phyloP scores from a whole-genome alignment of 805 yeast species.

The Nakazawaea ernobii region DNA sequence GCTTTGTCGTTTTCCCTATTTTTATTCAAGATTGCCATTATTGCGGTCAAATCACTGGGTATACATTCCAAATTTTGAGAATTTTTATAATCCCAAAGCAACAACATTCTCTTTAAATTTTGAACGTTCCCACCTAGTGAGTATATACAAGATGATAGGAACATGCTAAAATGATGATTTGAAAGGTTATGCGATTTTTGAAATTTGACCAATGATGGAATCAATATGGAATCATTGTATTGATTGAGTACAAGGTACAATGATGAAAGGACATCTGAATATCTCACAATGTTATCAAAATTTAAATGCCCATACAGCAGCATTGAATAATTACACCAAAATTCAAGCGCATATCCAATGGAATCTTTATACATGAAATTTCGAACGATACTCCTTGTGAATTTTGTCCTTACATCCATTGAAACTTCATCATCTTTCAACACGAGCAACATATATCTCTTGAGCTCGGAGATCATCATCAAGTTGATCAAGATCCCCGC shows the following conservation, averaged over 20 bases:
- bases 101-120: neutral
- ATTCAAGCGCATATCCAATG: slow-evolving; percentile 1
- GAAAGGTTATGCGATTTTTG: slow-evolving; percentile 1
- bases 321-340: slow-evolving; percentile 4
- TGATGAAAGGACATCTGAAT: neutral
- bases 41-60: slow-evolving; percentile 8
- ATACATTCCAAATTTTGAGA: neutral
- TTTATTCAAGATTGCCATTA: slow-evolving; percentile 17
- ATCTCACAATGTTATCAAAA: slow-evolving; percentile 2
- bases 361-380: neutral
- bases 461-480: neutral
- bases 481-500: slow-evolving; percentile 1
- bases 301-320: slow-evolving; percentile 6
- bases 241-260: slow-evolving; percentile 2
- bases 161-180: slow-evolving; percentile 10
- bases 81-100: slow-evolving; percentile 5
- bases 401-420: neutral
- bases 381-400: slow-evolving; percentile 2
- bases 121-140: neutral
- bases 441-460: slow-evolving; percentile 1
- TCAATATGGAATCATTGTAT: neutral
- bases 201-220: slow-evolving; percentile 2
- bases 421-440: neutral
- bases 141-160: slow-evolving; percentile 6
- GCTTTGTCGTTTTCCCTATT: slow-evolving; percentile 20